These are phyloP conservation scores for Hansenula sp. DNA, from an alignment of 1,139 yeast genomes.

Conservation along the genomic window DNA sequence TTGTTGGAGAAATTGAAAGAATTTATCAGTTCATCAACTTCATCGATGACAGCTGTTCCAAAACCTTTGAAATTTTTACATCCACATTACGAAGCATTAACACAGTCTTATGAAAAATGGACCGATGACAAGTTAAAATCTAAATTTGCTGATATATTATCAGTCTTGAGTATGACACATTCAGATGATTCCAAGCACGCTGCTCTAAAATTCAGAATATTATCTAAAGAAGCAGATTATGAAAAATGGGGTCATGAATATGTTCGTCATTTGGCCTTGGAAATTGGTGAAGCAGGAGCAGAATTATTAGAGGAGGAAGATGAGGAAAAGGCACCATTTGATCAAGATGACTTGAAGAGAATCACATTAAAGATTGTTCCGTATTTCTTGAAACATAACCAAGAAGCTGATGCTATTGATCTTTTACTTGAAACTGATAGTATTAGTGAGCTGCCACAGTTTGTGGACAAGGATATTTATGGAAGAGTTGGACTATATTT, in stretches of 20 bases:
- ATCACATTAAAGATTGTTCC: slow-evolving; percentile 82
- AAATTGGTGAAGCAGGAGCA: slow-evolving; percentile 85
- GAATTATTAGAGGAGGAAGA: slow-evolving; percentile 56
- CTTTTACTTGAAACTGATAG: slow-evolving; percentile 83
- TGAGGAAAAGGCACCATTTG: slow-evolving; percentile 28
- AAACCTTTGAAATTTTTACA: slow-evolving; percentile 94
- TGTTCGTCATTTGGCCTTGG: slow-evolving; percentile 90
- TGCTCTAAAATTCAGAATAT: slow-evolving; percentile 75
- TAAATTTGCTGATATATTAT: slow-evolving; percentile 75
- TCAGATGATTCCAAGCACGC: slow-evolving; percentile 81
- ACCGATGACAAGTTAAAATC: slow-evolving; percentile 35
- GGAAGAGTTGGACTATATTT: slow-evolving; percentile 90
- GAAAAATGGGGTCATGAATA: slow-evolving; percentile 98
- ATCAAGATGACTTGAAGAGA: slow-evolving; percentile 45
- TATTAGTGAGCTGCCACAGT: slow-evolving; percentile 76
- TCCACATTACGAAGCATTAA: slow-evolving; percentile 73
- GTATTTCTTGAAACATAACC: slow-evolving; percentile 88
- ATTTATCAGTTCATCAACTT: slow-evolving; percentile 86
- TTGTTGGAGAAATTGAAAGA: slow-evolving; percentile 68
- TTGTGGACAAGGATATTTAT: slow-evolving; percentile 81
- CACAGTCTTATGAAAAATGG: slow-evolving; percentile 70
- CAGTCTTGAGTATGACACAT: slow-evolving; percentile 94
- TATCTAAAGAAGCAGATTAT: slow-evolving; percentile 58
- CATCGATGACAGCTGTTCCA: slow-evolving; percentile 99
- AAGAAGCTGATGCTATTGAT: slow-evolving; percentile 98